Base-by-base conservation (phyloP, 768 basidiomycete species). In the Leccinum uliginosum region DNA sequence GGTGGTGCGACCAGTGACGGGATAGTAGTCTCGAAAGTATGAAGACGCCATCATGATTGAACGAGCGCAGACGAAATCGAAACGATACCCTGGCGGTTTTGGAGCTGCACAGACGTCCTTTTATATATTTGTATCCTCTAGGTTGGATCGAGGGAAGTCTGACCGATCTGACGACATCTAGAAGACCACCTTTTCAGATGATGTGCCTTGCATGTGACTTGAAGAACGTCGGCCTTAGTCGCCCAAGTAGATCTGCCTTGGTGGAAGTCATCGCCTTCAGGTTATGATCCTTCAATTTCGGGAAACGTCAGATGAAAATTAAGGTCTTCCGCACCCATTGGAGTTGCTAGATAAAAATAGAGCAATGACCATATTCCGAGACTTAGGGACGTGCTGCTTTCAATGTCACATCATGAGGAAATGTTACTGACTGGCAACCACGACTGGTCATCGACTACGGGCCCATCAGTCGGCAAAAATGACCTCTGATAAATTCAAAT, bases 1-100 rank as follows among this genome's bases (percentile, higher is more conserved):
- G n/a, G 59, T 59, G 43, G 55, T 58, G 27, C 62, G 58, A 51
- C 68, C 68, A 6, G 51, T 51, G 30, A 69, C 24, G 34, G 69
- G 62, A 50, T 66, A 66, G 50, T 58, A 58, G 57, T 58, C 54
- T 50, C 29, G 49, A 32, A 38, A 23, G 3, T n/a, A 17, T 19
- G 44, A 14, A 21, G 48, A 43, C 17, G 17, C 14, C 54, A 53
- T 57, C 17, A 30, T 29, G 9, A 14, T 6, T 44, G 43, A 15
- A 12, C 23, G 29, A 32, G 21, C 35, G 15, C 27, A 45, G 27
- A 53, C 12, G 26, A 11, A 47, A 47, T 50, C 30, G 49, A 53
- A 55, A 51, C 49, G 34, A 27, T 27, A 40, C 8, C 48, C 51
- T 57, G 35, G 45, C 6, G 10, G 40, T 15, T 27, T 30, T 35